Percentiles rank a stretch among this genome's conserved stretches.
phyloP scores from a whole-genome alignment of 176 grass and related monocot genomes.

The Areca catechu region DNA sequence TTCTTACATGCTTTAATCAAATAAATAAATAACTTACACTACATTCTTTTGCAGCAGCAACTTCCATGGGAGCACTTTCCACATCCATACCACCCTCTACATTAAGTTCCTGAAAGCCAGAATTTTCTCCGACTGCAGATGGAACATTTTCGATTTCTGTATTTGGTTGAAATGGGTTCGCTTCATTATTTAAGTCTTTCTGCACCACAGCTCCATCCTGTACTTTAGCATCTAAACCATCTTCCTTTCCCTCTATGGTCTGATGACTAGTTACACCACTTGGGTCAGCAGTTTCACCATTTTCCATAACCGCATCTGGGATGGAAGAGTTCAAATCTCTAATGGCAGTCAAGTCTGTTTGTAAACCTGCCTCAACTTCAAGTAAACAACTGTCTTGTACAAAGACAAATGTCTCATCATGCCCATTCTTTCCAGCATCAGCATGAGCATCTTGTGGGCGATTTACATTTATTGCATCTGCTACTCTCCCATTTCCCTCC shows the following conservation, averaged over 20 bases:
- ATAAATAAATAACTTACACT: constrained; percentile 51
- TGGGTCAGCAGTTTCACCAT: constrained; percentile 15
- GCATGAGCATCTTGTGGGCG: constrained; percentile 22
- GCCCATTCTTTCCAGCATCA: constrained; percentile 30
- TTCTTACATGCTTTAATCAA: too few relatives aligned
- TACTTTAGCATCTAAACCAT: constrained; percentile 24
- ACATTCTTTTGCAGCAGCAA: constrained; percentile 40
- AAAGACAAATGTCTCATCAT: constrained; percentile 15
- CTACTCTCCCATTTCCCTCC: too few relatives aligned
- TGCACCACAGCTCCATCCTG: not conserved
- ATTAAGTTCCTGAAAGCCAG: constrained; percentile 64
- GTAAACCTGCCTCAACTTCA: constrained; percentile 6
- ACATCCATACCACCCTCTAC: constrained; percentile 37
- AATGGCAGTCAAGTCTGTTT: constrained; percentile 13
- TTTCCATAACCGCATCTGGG: constrained; percentile 23
- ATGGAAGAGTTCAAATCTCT: constrained; percentile 6
- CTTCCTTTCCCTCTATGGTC: constrained; percentile 17
- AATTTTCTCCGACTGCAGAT: constrained; percentile 78
- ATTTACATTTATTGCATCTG: constrained; percentile 19
- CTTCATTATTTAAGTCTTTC: constrained; percentile 24
- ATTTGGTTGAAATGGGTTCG: constrained; percentile 29
- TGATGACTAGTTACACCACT: not conserved
- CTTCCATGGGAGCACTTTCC: constrained; percentile 43
- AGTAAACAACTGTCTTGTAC: constrained; percentile 20
- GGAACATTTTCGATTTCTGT: constrained; percentile 37